Percentiles rank a stretch among this genome's conserved stretches.
These are phyloP conservation scores for Pseudoturritis turrita DNA, from an alignment of 345 rosid genomes.

Conservation along the genomic window DNA sequence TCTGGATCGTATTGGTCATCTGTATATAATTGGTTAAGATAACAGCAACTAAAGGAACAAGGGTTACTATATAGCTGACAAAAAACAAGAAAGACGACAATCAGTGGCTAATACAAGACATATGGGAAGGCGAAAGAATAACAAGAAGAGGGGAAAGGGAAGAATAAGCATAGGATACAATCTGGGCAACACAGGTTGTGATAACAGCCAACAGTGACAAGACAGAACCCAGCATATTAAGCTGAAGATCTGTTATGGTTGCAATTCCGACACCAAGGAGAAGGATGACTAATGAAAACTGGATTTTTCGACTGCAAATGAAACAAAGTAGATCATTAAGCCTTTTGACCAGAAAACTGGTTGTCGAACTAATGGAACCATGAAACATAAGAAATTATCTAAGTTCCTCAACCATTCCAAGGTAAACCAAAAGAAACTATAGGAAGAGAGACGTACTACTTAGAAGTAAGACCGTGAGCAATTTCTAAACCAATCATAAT, in stretches of 20 bases:
- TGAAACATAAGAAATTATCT: not conserved
- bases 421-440: not conserved
- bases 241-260: constrained; percentile 92
- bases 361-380: not conserved
- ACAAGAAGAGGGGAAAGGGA: too few species aligned
- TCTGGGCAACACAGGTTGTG: constrained; percentile 89
- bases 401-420: not conserved
- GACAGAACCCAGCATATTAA: constrained; percentile 80
- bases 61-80: not conserved
- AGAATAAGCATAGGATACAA: constrained; percentile 84
- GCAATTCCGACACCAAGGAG: constrained; percentile 69
- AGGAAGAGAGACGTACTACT: not conserved
- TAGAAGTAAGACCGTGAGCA: not conserved
- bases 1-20: constrained; percentile 98
- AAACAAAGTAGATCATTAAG: not conserved
- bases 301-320: constrained; percentile 19
- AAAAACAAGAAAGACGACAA: too few species aligned
- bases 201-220: constrained; percentile 77
- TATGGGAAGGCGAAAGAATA: too few species aligned
- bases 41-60: not conserved
- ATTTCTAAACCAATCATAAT: not conserved
- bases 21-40: constrained; percentile 46
- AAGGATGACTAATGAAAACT: constrained; percentile 9
- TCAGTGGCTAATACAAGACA: not conserved
- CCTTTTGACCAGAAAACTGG: not conserved